Conservation (phyloP, 192 early-diverging fungal species). For the Lobosporangium transversale region DNA sequence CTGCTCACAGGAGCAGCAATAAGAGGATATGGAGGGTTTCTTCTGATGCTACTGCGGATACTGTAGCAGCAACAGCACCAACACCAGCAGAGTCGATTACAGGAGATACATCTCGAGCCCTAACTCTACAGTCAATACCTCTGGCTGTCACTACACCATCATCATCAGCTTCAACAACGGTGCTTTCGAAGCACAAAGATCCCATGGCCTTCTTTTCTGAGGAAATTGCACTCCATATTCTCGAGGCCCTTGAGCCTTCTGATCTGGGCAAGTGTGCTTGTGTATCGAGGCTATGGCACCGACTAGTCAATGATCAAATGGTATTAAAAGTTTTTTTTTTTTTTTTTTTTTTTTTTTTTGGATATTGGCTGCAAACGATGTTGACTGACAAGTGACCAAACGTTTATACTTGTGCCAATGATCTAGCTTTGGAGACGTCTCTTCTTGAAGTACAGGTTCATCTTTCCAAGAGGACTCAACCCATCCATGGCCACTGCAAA, state of each 20-base stretch:
- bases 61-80: no score
- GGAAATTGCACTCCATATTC: slow-evolving; percentile 40
- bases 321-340: slow-evolving; percentile 10
- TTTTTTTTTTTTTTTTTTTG: neutral
- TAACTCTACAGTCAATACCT: no score
- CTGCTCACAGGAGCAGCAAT: no score
- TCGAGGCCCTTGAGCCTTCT: slow-evolving; percentile 23
- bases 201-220: slow-evolving; percentile 45
- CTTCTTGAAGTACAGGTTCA: slow-evolving; percentile 34
- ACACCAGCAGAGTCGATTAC: no score
- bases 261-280: slow-evolving; percentile 38
- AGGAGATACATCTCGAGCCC: no score
- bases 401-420: no score
- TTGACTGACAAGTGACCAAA: no score
- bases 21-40: no score
- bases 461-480: slow-evolving; percentile 27
- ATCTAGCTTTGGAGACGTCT: slow-evolving; percentile 37
- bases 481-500: neutral
- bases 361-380: no score
- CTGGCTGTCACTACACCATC: no score
- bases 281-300: slow-evolving; percentile 40
- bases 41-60: no score
- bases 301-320: slow-evolving; percentile 53
- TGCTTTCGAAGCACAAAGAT: slow-evolving; percentile 8
- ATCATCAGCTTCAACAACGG: no score